Evolutionary conservation across 1,284 basidiomycete species (phyloP).

Genomic region (Cerrena zonata): DNA sequence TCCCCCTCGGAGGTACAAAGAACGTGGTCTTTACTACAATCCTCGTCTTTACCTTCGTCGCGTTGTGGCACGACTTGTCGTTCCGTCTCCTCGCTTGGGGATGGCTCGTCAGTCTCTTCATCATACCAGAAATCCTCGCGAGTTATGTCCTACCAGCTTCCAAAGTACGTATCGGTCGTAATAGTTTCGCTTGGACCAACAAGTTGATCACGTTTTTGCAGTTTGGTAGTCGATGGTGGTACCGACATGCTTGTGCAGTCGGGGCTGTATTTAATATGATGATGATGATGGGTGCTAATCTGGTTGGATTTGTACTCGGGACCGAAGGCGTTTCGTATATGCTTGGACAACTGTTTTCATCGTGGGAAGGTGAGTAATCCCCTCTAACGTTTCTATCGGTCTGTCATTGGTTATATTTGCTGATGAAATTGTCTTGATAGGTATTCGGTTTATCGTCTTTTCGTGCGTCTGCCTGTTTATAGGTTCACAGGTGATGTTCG

Average conservation of each 20-base stretch:
- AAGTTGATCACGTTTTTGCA: conserved; percentile 26
- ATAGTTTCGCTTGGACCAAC: background rate
- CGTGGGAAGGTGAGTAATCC: conserved; percentile 58
- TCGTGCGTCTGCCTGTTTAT: conserved; percentile 72
- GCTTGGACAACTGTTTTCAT: conserved; percentile 58
- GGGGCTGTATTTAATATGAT: conserved; percentile 85
- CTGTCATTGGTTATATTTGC: conserved; percentile 2
- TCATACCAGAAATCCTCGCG: conserved; percentile 79
- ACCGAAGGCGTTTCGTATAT: conserved; percentile 78
- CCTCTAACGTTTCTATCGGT: background rate
- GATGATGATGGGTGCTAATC: conserved; percentile 89
- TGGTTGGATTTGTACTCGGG: conserved; percentile 93
- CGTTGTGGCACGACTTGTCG: conserved; percentile 94
- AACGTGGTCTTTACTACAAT: conserved; percentile 65
- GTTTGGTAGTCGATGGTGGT: conserved; percentile 74
- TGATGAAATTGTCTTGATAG: conserved; percentile 31
- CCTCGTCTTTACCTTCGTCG: conserved; percentile 95
- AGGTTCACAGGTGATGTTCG: conserved; percentile 90
- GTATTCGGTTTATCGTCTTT: conserved; percentile 60
- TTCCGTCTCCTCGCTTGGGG: conserved; percentile 91
- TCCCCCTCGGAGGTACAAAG: conserved; percentile 82
- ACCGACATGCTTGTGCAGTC: conserved; percentile 77
- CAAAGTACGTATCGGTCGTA: conserved; percentile 45
- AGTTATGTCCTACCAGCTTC: conserved; percentile 53
- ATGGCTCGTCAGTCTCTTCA: conserved; percentile 89